Evolutionary conservation across 1,139 yeast species (phyloP).

Genomic region (Kurtzmaniella quercitrusa): DNA sequence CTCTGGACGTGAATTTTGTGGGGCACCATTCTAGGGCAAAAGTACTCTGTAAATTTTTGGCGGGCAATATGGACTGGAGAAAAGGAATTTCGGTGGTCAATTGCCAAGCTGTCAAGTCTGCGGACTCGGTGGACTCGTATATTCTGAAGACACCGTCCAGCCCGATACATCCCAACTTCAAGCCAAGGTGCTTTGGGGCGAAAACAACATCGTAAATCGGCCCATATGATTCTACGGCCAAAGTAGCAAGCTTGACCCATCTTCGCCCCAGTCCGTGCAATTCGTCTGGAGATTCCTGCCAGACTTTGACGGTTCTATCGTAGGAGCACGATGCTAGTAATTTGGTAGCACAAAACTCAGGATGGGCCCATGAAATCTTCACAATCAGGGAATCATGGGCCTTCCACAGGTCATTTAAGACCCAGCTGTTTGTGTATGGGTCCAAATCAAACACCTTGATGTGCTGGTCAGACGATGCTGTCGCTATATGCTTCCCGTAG

Average conservation of each 20-base stretch:
- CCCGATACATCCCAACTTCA: slow-evolving; percentile 83
- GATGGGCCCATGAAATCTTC: slow-evolving; percentile 87
- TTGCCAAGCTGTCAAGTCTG: slow-evolving; percentile 80
- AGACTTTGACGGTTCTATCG: slow-evolving; percentile 81
- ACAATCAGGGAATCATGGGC: slow-evolving; percentile 91
- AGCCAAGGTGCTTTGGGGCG: slow-evolving; percentile 83
- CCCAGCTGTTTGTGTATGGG: slow-evolving; percentile 59
- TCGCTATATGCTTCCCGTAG: slow-evolving; percentile 86
- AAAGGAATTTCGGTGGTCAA: slow-evolving; percentile 67
- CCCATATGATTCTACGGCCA: slow-evolving; percentile 77
- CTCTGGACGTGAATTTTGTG: slow-evolving; percentile 67
- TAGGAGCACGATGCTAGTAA: slow-evolving; percentile 84
- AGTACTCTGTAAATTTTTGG: slow-evolving; percentile 79
- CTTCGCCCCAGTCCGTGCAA: slow-evolving; percentile 71
- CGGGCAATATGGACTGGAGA: slow-evolving; percentile 57
- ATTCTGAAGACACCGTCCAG: slow-evolving; percentile 84
- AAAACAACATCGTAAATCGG: slow-evolving; percentile 87
- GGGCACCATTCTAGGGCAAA: slow-evolving; percentile 94
- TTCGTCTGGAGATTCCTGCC: slow-evolving; percentile 89
- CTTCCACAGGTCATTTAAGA: slow-evolving; percentile 80
- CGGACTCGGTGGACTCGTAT: slow-evolving; percentile 87
- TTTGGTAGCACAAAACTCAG: slow-evolving; percentile 75
- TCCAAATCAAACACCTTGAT: slow-evolving; percentile 80
- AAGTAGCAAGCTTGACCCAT: slow-evolving; percentile 71
- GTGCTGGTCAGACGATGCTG: slow-evolving; percentile 90